A percentile compares a stretch with the other conserved stretches of the same genome.
Conservation (phyloP, 208 protist species). For the Acanthamoeba triangularis region DNA sequence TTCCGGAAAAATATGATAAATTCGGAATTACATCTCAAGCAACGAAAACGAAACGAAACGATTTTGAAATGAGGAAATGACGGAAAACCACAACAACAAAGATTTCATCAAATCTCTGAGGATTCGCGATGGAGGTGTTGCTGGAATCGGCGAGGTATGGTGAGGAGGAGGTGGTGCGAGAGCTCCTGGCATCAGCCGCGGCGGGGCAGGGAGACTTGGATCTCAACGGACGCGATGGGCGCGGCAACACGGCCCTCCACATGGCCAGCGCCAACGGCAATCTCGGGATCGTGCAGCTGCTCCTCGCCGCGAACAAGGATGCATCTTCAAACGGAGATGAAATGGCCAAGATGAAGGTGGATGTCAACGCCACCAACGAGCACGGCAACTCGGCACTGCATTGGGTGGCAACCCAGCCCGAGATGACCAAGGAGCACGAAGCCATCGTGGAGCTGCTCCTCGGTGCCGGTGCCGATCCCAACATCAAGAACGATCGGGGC, state of each 20-base stretch:
- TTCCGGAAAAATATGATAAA: no score
- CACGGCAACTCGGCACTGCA: conserved; percentile 17
- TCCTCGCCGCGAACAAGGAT: background rate
- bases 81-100: no score
- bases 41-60: background rate
- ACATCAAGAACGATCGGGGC: conserved; percentile 17
- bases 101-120: background rate
- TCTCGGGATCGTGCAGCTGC: conserved; percentile 15
- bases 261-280: conserved; percentile 67
- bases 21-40: background rate
- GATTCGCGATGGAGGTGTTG: conserved; percentile 1
- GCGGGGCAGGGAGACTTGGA: background rate
- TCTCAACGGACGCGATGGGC: conserved; percentile 25
- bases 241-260: conserved; percentile 41
- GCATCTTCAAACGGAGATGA: background rate
- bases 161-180: conserved; percentile 42
- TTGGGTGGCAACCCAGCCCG: conserved; percentile 19
- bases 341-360: background rate
- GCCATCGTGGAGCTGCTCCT: conserved; percentile 23
- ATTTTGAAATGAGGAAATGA: no score
- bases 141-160: conserved; percentile 32
- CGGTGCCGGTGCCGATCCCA: background rate
- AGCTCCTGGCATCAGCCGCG: background rate
- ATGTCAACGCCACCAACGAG: background rate
- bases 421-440: background rate